Evolutionary conservation across 1,139 yeast genomes (phyloP).

Genomic region (Candida tetrigidarum): DNA sequence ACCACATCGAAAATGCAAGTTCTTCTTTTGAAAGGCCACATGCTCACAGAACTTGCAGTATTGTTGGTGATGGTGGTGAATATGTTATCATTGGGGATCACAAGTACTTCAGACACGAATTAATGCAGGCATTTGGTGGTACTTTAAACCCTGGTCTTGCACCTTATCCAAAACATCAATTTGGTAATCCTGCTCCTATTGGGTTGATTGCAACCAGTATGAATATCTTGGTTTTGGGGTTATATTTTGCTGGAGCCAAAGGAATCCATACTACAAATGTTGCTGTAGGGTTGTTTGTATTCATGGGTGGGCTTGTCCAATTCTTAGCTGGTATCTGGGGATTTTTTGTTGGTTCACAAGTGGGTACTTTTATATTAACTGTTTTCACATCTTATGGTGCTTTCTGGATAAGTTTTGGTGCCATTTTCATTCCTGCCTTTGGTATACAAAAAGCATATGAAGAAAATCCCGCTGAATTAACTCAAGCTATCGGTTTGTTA

Average conservation of each 20-base stretch:
- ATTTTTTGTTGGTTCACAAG: constrained; percentile 55
- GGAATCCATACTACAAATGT: constrained; percentile 39
- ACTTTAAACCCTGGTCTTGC: constrained; percentile 35
- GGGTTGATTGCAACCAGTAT: constrained; percentile 48
- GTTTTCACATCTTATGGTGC: constrained; percentile 74
- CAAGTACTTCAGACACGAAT: constrained; percentile 39
- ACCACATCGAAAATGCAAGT: neutral
- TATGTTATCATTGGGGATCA: constrained; percentile 34
- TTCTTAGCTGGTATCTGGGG: constrained; percentile 71
- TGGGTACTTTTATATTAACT: constrained; percentile 57
- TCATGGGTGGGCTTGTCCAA: constrained; percentile 66
- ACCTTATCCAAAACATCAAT: constrained; percentile 34
- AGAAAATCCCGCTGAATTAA: constrained; percentile 43
- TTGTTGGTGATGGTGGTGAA: constrained; percentile 28
- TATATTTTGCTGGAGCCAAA: constrained; percentile 42
- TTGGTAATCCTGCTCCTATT: constrained; percentile 65
- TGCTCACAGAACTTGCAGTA: constrained; percentile 20
- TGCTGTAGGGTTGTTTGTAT: constrained; percentile 46
- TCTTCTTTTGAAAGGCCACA: neutral
- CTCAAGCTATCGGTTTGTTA: constrained; percentile 60
- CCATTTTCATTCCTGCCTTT: constrained; percentile 58
- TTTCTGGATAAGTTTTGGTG: constrained; percentile 71
- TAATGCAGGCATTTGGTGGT: constrained; percentile 43
- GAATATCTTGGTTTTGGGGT: constrained; percentile 47
- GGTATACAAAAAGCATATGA: constrained; percentile 56